A percentile compares a stretch with the other conserved stretches of the same genome.
Evolutionary conservation across 768 basidiomycete species (phyloP).

Genomic region (Mycena rebaudengoi): DNA sequence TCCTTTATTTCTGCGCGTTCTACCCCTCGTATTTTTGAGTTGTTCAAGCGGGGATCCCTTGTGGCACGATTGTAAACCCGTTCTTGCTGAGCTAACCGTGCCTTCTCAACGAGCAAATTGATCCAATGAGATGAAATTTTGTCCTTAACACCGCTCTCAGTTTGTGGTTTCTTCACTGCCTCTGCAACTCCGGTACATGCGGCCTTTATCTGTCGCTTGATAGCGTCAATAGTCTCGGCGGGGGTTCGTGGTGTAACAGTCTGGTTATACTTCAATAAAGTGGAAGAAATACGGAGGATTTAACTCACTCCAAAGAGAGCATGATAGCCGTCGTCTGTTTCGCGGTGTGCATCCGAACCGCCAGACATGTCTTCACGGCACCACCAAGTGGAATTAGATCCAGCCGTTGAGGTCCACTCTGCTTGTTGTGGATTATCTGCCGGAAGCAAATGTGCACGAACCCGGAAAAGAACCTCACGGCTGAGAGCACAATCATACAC

Average conservation of each 20-base stretch:
- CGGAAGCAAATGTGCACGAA: constrained; percentile 31
- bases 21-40: background rate
- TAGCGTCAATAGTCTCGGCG: background rate
- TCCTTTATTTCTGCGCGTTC: background rate
- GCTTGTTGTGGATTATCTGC: constrained; percentile 46
- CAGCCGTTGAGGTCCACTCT: constrained; percentile 33
- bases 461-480: constrained; percentile 33
- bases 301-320: background rate
- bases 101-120: background rate
- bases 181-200: constrained; percentile 29
- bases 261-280: too few species aligned
- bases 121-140: constrained; percentile 41
- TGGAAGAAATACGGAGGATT: too few species aligned
- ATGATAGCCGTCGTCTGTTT: constrained; percentile 21
- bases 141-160: constrained; percentile 39
- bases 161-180: constrained; percentile 16
- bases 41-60: background rate
- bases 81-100: background rate
- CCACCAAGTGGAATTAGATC: constrained; percentile 28
- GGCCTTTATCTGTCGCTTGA: background rate
- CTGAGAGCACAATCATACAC: constrained; percentile 35
- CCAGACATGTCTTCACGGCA: constrained; percentile 35
- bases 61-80: background rate
- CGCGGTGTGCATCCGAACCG: constrained; percentile 26
- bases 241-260: background rate